Conservation (phyloP, 2,329 filamentous ascomycete genomes). For the Aureobasidium leucospermi region DNA sequence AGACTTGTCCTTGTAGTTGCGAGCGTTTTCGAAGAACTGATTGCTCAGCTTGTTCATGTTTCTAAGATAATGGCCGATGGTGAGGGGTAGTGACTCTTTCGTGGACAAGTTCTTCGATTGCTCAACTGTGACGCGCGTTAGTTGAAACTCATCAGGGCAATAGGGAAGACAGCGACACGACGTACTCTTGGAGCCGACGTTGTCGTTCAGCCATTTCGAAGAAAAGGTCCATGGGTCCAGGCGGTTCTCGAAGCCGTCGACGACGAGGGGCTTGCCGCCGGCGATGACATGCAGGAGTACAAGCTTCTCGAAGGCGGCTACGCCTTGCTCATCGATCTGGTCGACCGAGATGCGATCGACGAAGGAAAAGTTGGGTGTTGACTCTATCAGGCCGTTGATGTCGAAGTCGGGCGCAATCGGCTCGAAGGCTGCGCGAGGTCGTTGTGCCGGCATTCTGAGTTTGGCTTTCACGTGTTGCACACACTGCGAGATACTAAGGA, state of each 20-base stretch:
- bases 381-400: conserved; percentile 65
- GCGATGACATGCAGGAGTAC: conserved; percentile 76
- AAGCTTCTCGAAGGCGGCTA: conserved; percentile 77
- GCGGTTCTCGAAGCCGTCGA: conserved; percentile 76
- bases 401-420: conserved; percentile 83
- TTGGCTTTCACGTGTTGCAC: not conserved
- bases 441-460: conserved; percentile 62
- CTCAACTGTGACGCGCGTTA: conserved; percentile 52
- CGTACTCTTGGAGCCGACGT: conserved; percentile 69
- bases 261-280: conserved; percentile 79
- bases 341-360: conserved; percentile 71
- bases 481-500: not conserved
- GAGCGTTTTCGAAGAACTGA: conserved; percentile 61
- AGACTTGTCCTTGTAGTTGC: conserved; percentile 69
- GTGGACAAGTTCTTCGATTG: conserved; percentile 72
- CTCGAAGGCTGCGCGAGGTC: conserved; percentile 84
- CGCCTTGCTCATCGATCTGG: conserved; percentile 68
- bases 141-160: not conserved
- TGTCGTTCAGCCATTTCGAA: conserved; percentile 68
- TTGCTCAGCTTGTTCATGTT: conserved; percentile 79
- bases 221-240: conserved; percentile 75
- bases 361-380: conserved; percentile 78
- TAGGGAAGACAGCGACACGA: not conserved
- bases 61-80: conserved; percentile 81
- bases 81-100: conserved; percentile 71